These are phyloP conservation scores for Sicyos baderoa DNA, from an alignment of 306 rosid species.

Conservation along the genomic window DNA sequence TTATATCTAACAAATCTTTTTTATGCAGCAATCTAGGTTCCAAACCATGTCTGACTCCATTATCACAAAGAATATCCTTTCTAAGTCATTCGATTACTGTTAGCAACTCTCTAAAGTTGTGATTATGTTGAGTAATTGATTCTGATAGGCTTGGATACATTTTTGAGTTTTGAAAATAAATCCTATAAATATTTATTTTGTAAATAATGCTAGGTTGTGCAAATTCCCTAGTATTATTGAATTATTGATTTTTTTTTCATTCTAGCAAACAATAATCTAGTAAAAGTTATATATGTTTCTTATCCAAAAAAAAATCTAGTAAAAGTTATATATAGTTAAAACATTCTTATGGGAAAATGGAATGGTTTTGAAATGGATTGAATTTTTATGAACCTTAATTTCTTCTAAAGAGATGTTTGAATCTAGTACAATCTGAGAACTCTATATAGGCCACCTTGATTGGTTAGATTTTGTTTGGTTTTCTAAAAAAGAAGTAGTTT, in stretches of 20 bases:
- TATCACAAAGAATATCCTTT: slow-evolving; percentile 91
- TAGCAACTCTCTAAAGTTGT: background rate
- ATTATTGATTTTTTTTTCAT: background rate
- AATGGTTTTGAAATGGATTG: background rate
- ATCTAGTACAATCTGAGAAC: background rate
- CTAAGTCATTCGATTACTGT: background rate
- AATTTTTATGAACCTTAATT: background rate
- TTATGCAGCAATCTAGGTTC: slow-evolving; percentile 81
- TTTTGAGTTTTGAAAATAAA: background rate
- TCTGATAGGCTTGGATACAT: background rate
- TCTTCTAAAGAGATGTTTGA: background rate
- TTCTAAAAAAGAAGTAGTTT: background rate
- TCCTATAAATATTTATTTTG: background rate
- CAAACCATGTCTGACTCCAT: slow-evolving; percentile 91
- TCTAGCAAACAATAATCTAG: background rate
- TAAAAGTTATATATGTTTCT: background rate
- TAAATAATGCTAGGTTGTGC: background rate
- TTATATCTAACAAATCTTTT: slow-evolving; percentile 26
- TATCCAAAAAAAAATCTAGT: background rate
- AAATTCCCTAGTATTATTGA: no score
- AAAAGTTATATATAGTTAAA: background rate
- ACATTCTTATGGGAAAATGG: background rate
- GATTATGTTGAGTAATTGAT: background rate
- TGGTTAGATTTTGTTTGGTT: background rate
- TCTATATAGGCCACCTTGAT: background rate